phyloP scores from a whole-genome alignment of 495 filamentous ascomycete species.

The Aspergillus asperescens region DNA sequence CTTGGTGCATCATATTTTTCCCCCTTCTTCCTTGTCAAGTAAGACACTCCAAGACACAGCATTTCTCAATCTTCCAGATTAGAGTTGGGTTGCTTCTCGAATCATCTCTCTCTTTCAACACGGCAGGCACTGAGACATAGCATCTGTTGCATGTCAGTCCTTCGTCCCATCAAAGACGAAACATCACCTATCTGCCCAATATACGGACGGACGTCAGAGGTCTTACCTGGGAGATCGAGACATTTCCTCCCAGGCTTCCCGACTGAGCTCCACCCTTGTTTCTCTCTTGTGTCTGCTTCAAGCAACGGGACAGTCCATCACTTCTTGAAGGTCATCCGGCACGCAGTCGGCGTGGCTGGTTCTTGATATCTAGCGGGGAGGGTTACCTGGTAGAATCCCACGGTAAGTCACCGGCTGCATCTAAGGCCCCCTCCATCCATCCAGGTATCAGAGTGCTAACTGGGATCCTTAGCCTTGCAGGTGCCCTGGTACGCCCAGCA shows the following conservation, averaged over 20 bases:
- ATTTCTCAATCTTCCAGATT: neutral
- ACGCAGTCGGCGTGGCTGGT: neutral
- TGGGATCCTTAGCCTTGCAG: constrained; percentile 26
- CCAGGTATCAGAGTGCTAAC: constrained; percentile 15
- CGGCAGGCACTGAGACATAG: constrained; percentile 9
- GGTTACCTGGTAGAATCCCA: neutral
- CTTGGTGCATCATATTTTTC: neutral
- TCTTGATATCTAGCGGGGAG: neutral
- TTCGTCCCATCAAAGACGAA: neutral
- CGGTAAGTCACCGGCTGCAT: constrained; percentile 11
- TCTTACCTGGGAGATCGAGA: neutral
- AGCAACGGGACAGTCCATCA: neutral
- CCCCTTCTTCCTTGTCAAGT: constrained; percentile 9
- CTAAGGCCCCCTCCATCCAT: constrained; percentile 19
- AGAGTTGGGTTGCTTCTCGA: constrained; percentile 4
- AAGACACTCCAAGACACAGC: constrained; percentile 5
- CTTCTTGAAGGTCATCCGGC: neutral
- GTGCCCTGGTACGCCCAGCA: constrained; percentile 20
- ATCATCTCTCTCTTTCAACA: constrained; percentile 1
- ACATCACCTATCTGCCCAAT: neutral
- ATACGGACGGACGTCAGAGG: constrained; percentile 3
- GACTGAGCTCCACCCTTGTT: neutral
- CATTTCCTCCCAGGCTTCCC: neutral
- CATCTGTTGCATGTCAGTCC: neutral
- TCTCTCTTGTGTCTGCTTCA: neutral